phyloP scores from a whole-genome alignment of 192 early-diverging fungal genomes.

The Coemansia sp. region DNA sequence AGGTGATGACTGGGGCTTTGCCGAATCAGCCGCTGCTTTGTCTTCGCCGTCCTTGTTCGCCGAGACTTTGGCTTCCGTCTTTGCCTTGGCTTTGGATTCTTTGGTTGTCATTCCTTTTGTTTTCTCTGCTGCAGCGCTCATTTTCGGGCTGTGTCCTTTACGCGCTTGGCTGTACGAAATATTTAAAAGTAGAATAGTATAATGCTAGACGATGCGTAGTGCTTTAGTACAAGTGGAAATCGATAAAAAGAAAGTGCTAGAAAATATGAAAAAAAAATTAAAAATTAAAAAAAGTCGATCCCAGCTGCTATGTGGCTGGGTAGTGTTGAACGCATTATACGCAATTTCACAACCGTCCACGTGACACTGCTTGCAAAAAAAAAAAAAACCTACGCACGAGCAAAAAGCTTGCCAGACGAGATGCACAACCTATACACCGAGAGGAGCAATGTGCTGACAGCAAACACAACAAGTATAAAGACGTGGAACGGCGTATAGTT shows the following conservation, averaged over 20 bases:
- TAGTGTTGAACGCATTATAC: no score
- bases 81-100: slow-evolving; percentile 2
- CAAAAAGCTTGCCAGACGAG: slow-evolving; percentile 22
- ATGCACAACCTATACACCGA: slow-evolving; percentile 28
- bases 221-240: no score
- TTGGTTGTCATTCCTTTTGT: slow-evolving; percentile 2
- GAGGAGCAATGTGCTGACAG: slow-evolving; percentile 31
- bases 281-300: no score
- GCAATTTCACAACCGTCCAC: not conserved
- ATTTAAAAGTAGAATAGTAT: no score
- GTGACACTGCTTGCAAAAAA: not conserved
- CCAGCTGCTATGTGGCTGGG: no score
- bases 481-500: slow-evolving; percentile 26
- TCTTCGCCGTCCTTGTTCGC: slow-evolving; percentile 2
- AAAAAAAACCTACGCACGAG: slow-evolving; percentile 9
- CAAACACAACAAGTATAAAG: slow-evolving; percentile 27
- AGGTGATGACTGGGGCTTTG: not conserved
- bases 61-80: not conserved
- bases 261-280: no score
- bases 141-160: not conserved
- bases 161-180: not conserved
- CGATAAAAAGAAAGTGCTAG: no score
- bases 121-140: slow-evolving; percentile 10
- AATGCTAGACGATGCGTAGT: not conserved
- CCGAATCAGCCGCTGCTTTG: not conserved